Conservation (phyloP, 2,329 filamentous ascomycete genomes). For the Tetracladium maxilliforme region DNA sequence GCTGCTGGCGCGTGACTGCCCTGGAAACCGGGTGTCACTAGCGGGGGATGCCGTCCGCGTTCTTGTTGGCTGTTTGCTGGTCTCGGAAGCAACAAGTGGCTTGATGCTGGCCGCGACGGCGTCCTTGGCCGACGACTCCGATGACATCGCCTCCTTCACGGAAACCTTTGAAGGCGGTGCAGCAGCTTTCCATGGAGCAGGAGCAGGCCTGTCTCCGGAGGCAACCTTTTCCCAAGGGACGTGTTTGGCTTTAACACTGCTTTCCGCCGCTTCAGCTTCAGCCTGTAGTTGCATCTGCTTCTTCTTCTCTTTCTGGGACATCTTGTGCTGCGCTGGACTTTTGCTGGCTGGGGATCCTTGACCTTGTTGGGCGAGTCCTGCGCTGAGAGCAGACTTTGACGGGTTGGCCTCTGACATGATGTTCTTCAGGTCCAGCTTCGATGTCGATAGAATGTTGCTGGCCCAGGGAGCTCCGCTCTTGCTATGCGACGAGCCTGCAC, state of each 20-base stretch:
- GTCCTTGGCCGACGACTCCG: no score
- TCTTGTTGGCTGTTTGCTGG: slow-evolving; percentile 2
- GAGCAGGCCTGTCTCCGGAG: no score
- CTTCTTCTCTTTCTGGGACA: slow-evolving; percentile 90
- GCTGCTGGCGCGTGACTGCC: slow-evolving; percentile 23
- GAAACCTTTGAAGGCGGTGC: no score
- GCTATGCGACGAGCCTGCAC: no score
- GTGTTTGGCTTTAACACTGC: no score
- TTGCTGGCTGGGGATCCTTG: slow-evolving; percentile 19
- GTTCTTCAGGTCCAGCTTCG: slow-evolving; percentile 8
- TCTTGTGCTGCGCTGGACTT: slow-evolving; percentile 34
- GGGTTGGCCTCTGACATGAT: neutral
- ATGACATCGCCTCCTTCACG: no score
- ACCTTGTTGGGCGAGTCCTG: no score
- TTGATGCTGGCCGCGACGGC: no score
- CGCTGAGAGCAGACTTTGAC: no score
- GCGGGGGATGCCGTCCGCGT: slow-evolving; percentile 44
- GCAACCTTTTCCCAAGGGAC: no score
- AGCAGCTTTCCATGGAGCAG: no score
- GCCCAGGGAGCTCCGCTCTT: neutral
- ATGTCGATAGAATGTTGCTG: slow-evolving; percentile 7
- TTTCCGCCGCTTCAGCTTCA: slow-evolving; percentile 26
- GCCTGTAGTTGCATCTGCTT: slow-evolving; percentile 57
- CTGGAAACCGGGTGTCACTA: slow-evolving; percentile 47
- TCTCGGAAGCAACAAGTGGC: no score